These are phyloP conservation scores for Lepidium africanum DNA, from an alignment of 345 rosid genomes.

Conservation along the genomic window DNA sequence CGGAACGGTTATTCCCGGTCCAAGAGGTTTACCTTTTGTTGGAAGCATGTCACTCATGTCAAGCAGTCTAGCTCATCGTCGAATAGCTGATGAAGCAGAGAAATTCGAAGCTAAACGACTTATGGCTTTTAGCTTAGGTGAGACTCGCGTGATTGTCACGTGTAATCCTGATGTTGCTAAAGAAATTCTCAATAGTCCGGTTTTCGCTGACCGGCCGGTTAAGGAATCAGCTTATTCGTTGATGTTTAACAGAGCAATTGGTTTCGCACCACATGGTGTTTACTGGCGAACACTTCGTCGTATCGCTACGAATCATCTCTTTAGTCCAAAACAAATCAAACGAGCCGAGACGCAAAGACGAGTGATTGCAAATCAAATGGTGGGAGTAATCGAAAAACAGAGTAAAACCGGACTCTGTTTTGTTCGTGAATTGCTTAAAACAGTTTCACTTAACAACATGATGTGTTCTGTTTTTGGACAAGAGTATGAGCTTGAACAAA, in stretches of 20 bases:
- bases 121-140: constrained; percentile 68
- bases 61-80: constrained; percentile 48
- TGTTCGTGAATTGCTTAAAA: constrained; percentile 50
- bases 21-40: constrained; percentile 54
- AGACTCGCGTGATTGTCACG: constrained; percentile 59
- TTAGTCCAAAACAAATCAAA: constrained; percentile 54
- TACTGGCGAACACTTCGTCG: constrained; percentile 70
- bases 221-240: constrained; percentile 66
- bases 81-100: constrained; percentile 38
- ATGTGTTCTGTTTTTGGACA: constrained; percentile 69
- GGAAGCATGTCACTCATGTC: constrained; percentile 68
- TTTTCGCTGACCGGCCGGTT: constrained; percentile 66
- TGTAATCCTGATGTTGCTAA: constrained; percentile 59
- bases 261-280: constrained; percentile 68
- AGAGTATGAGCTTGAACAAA: constrained; percentile 35
- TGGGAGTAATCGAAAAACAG: constrained; percentile 21
- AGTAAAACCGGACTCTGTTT: constrained; percentile 18
- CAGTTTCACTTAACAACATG: constrained; percentile 69
- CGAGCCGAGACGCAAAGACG: constrained; percentile 38
- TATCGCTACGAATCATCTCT: constrained; percentile 57
- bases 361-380: constrained; percentile 46
- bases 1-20: constrained; percentile 52
- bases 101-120: constrained; percentile 43
- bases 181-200: constrained; percentile 58
- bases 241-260: constrained; percentile 74